These are phyloP conservation scores for Blepharisma stoltei DNA, from an alignment of 73 alveolate species.

Conservation along the genomic window DNA sequence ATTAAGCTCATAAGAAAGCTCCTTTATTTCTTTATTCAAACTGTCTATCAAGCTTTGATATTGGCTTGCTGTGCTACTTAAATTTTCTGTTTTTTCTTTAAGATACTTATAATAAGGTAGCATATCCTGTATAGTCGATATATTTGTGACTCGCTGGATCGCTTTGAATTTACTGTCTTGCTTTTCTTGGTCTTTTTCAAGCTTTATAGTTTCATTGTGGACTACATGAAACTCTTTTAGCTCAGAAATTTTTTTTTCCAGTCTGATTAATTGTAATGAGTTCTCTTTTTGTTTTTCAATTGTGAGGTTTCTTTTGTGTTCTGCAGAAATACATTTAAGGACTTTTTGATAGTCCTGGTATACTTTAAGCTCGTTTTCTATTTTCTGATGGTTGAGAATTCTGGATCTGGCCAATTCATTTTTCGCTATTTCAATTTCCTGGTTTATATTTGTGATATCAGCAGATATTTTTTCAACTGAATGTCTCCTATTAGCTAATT, in stretches of 20 bases:
- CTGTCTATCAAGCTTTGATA: background rate
- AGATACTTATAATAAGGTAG: constrained; percentile 6
- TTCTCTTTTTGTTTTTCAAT: background rate
- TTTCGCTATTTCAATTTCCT: background rate
- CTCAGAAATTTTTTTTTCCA: constrained; percentile 19
- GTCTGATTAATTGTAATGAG: background rate
- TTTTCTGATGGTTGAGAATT: background rate
- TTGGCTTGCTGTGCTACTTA: background rate
- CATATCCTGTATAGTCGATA: background rate
- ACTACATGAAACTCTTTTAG: background rate
- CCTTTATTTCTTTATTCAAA: background rate
- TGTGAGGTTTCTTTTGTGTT: constrained; percentile 8
- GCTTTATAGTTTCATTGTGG: background rate
- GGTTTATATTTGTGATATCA: background rate
- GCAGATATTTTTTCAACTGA: background rate
- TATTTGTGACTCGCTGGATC: constrained; percentile 14
- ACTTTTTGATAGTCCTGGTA: constrained; percentile 14
- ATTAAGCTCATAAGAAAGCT: background rate
- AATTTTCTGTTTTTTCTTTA: background rate
- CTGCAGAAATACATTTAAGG: background rate
- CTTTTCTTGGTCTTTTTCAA: background rate
- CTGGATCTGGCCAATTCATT: background rate
- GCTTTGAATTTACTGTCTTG: constrained; percentile 15
- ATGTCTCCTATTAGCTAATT: background rate
- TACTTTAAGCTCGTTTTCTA: background rate